Evolutionary conservation across 495 filamentous ascomycete species (phyloP).

Genomic region (Hypoxylon lenormandii): DNA sequence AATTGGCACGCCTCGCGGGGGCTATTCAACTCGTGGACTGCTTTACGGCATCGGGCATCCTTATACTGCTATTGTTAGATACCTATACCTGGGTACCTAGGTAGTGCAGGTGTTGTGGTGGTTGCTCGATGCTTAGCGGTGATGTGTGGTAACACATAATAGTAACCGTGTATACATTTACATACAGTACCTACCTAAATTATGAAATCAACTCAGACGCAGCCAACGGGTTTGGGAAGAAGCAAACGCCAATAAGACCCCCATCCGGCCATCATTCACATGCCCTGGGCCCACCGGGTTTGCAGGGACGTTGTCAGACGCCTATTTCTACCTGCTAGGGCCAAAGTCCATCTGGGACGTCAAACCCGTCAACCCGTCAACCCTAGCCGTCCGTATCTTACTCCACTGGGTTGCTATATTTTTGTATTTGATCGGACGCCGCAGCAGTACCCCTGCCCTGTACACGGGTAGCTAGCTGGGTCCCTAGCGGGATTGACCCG

Average conservation of each 20-base stretch:
- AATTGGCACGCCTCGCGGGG: conserved; percentile 22
- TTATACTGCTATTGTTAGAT: conserved; percentile 37
- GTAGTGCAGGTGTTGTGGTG: neutral
- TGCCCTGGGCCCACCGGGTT: conserved; percentile 26
- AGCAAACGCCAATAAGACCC: conserved; percentile 33
- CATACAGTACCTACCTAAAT: too few species aligned
- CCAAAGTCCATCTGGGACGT: conserved; percentile 19
- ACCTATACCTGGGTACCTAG: neutral
- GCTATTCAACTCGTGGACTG: conserved; percentile 24
- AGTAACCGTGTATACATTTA: conserved; percentile 27
- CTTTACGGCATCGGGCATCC: conserved; percentile 6
- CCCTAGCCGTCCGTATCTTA: conserved; percentile 26
- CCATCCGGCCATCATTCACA: conserved; percentile 28
- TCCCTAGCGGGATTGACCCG: conserved; percentile 36
- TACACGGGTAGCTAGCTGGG: conserved; percentile 32
- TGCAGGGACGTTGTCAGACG: conserved; percentile 38
- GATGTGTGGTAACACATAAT: conserved; percentile 43
- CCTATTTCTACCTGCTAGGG: conserved; percentile 41
- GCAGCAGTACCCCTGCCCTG: conserved; percentile 37
- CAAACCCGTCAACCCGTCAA: conserved; percentile 17
- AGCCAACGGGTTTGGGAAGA: conserved; percentile 40
- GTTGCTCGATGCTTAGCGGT: conserved; percentile 23
- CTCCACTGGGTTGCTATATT: conserved; percentile 37
- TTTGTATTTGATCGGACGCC: conserved; percentile 39
- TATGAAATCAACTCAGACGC: conserved; percentile 32